Percentiles rank a stretch among this genome's conserved stretches.
phyloP scores from a whole-genome alignment of 371 early-diverging fungal genomes.

The Apophysomyces sp. region DNA sequence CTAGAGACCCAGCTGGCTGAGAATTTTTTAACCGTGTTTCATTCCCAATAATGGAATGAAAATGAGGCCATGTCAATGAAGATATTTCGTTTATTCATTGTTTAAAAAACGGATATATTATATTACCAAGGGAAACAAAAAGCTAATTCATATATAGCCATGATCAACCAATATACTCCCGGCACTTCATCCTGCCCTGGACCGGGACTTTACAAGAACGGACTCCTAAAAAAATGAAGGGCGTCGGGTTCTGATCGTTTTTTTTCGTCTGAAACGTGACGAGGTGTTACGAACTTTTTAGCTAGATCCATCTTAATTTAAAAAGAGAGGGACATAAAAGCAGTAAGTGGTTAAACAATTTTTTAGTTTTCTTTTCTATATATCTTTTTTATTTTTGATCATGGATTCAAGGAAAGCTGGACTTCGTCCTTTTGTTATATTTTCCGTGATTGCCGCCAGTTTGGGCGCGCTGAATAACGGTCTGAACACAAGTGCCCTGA shows the following conservation, averaged over 20 bases:
- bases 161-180: not conserved
- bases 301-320: conserved; percentile 7
- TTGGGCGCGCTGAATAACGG: conserved; percentile 25
- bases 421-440: conserved; percentile 13
- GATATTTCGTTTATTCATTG: not conserved
- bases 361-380: conserved; percentile 4
- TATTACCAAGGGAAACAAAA: too few species aligned
- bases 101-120: too few species aligned
- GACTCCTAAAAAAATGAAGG: not conserved
- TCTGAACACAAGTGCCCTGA: conserved; percentile 19
- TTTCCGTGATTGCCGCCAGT: conserved; percentile 18
- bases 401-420: conserved; percentile 13
- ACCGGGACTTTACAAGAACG: not conserved
- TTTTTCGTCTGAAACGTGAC: not conserved
- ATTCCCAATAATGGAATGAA: not conserved
- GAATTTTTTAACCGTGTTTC: not conserved
- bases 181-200: not conserved
- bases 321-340: not conserved
- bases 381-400: not conserved
- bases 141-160: too few species aligned
- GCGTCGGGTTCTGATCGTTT: not conserved
- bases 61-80: not conserved
- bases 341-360: not conserved
- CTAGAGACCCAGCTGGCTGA: not conserved
- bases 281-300: not conserved